A percentile compares a stretch with the other conserved stretches of the same genome.
These are phyloP conservation scores for Capronia epimyces DNA, from an alignment of 2,329 filamentous ascomycete genomes.

Conservation along the genomic window DNA sequence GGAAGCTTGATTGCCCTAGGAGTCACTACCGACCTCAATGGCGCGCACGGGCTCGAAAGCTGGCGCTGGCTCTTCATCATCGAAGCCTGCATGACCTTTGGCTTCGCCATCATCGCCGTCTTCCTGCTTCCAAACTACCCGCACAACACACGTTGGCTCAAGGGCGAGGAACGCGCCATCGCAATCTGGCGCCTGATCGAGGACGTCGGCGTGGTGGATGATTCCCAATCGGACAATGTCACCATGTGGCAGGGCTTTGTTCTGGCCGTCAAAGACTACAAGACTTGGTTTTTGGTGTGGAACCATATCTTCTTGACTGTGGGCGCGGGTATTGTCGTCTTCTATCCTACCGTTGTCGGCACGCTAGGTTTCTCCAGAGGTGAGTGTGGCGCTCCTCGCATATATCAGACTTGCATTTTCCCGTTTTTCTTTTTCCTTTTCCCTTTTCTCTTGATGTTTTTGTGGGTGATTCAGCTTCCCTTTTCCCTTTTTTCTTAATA, in stretches of 20 bases:
- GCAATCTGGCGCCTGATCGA: neutral
- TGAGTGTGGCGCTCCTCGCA: too few species aligned
- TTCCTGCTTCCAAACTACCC: conserved; percentile 40
- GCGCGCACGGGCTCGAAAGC: neutral
- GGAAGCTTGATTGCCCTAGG: too few species aligned
- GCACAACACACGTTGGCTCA: conserved; percentile 38
- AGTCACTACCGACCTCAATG: too few species aligned
- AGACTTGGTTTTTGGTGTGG: neutral
- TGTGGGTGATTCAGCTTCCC: too few species aligned
- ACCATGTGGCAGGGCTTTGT: neutral
- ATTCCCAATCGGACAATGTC: neutral
- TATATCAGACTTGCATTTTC: too few species aligned
- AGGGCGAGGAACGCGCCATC: conserved; percentile 27
- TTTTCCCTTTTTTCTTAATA: too few species aligned
- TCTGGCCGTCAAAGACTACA: neutral
- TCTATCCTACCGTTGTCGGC: conserved; percentile 65
- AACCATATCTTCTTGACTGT: conserved; percentile 32
- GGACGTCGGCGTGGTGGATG: neutral
- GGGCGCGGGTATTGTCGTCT: conserved; percentile 56
- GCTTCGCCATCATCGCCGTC: conserved; percentile 32
- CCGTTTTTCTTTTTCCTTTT: too few species aligned
- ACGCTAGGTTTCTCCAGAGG: neutral
- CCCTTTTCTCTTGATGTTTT: too few species aligned
- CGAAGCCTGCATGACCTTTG: conserved; percentile 30
- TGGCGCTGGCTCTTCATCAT: conserved; percentile 33